Evolutionary conservation across 1,284 basidiomycete genomes (phyloP), one percentile per base, ranked within the genome.

Genomic region (Takashimella koratensis): DNA sequence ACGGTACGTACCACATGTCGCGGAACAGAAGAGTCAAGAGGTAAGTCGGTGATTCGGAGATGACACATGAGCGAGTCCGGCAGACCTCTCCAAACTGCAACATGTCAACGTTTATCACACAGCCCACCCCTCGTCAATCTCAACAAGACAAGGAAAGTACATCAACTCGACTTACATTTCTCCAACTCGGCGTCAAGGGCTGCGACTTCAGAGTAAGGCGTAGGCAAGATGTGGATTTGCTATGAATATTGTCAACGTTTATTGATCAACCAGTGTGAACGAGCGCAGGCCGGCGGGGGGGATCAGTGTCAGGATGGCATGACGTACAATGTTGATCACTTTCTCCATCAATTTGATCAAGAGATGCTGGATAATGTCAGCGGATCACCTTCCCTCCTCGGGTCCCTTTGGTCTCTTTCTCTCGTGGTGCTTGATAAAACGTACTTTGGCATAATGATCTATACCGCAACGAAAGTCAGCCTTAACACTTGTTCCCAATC

Each of bases 91-190:
- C 68, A 69, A 61, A 68, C 69, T 70, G n/a, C n/a, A n/a, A n/a
- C n/a, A n/a, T n/a, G n/a, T n/a, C n/a, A n/a, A 27, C n/a, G n/a
- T n/a, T n/a, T n/a, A n/a, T n/a, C n/a, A n/a, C n/a, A n/a, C n/a
- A n/a, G n/a, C n/a, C n/a, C n/a, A n/a, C n/a, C n/a, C n/a, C n/a
- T n/a, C n/a, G n/a, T n/a, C n/a, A n/a, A n/a, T n/a, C n/a, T n/a
- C n/a, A n/a, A n/a, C n/a, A n/a, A n/a, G n/a, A n/a, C n/a, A n/a
- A n/a, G n/a, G n/a, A n/a, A n/a, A n/a, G n/a, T n/a, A n/a, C n/a
- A n/a, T n/a, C n/a, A n/a, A n/a, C n/a, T n/a, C n/a, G n/a, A 59
- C 68, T 54, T 41, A 72, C 70, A 70, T 22, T 67, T 63, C n/a
- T 58, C 55, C 5, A 75, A 54, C 51, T 75, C 67, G 8, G 54